Conservation (phyloP, 495 filamentous ascomycete genomes). For the Aspergillus cavernicola region DNA sequence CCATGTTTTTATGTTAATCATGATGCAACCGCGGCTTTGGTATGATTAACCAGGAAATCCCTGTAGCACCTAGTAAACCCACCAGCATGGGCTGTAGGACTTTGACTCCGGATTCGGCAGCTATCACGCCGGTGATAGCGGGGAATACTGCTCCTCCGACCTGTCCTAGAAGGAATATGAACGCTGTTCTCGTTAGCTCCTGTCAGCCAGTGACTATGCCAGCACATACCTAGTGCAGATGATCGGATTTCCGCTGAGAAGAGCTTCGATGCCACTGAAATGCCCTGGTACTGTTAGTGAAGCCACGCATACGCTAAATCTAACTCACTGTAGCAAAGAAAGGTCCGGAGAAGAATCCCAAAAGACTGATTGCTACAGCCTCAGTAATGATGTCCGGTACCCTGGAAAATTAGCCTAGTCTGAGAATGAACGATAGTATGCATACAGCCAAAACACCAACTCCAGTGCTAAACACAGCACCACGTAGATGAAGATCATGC, state of each 20-base stretch:
- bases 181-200: constrained; percentile 14
- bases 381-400: constrained; percentile 33
- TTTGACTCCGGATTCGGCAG: constrained; percentile 23
- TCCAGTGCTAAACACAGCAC: constrained; percentile 29
- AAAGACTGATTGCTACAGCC: constrained; percentile 29
- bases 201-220: neutral
- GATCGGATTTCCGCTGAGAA: constrained; percentile 26
- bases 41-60: constrained; percentile 30
- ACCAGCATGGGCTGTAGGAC: constrained; percentile 32
- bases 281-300: constrained; percentile 17
- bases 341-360: constrained; percentile 30
- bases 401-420: constrained; percentile 6
- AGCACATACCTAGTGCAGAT: constrained; percentile 22
- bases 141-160: constrained; percentile 29
- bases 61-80: constrained; percentile 26
- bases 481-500: constrained; percentile 29
- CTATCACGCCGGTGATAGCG: constrained; percentile 27
- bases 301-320: too few species aligned
- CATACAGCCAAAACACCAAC: constrained; percentile 34
- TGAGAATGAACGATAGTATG: neutral
- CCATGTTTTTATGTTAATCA: constrained; percentile 1
- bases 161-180: constrained; percentile 30
- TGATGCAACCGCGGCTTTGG: constrained; percentile 29
- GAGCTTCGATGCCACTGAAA: constrained; percentile 29
- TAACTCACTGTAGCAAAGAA: constrained; percentile 31